Conservation (phyloP, 2,329 filamentous ascomycete genomes). For the Cercospora sojina region DNA sequence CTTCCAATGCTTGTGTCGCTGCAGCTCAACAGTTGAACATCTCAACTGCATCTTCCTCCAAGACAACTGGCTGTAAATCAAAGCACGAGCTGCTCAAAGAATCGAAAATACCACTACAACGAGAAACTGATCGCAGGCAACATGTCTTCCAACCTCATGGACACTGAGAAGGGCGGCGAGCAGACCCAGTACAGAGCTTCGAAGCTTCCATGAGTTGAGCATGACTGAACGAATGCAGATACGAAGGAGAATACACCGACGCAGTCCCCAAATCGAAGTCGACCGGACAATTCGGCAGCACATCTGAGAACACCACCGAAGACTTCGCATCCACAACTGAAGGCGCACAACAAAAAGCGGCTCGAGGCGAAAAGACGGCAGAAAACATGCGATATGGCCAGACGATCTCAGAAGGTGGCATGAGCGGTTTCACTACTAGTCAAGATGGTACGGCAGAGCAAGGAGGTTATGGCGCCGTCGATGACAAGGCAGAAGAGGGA, state of each 20-base stretch:
- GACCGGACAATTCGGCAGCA: constrained; percentile 54
- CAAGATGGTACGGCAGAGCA: constrained; percentile 39
- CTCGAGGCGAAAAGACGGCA: constrained; percentile 47
- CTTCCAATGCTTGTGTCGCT: constrained; percentile 13
- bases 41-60: constrained; percentile 8
- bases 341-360: constrained; percentile 37
- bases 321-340: constrained; percentile 35
- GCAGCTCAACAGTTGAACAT: constrained; percentile 15
- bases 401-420: constrained; percentile 55
- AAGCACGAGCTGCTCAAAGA: background rate
- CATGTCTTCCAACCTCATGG: constrained; percentile 58
- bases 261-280: constrained; percentile 53
- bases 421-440: constrained; percentile 54
- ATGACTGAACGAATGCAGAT: constrained; percentile 43
- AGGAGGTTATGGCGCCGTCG: constrained; percentile 38
- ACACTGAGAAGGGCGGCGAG: constrained; percentile 61
- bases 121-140: background rate
- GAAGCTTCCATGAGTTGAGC: background rate
- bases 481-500: constrained; percentile 28
- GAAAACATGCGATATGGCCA: constrained; percentile 58
- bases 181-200: constrained; percentile 50
- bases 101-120: background rate
- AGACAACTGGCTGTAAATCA: background rate
- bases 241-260: constrained; percentile 57
- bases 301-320: constrained; percentile 32